Conservation (phyloP, 1,139 yeast genomes). For the Suhomyces kunorum region DNA sequence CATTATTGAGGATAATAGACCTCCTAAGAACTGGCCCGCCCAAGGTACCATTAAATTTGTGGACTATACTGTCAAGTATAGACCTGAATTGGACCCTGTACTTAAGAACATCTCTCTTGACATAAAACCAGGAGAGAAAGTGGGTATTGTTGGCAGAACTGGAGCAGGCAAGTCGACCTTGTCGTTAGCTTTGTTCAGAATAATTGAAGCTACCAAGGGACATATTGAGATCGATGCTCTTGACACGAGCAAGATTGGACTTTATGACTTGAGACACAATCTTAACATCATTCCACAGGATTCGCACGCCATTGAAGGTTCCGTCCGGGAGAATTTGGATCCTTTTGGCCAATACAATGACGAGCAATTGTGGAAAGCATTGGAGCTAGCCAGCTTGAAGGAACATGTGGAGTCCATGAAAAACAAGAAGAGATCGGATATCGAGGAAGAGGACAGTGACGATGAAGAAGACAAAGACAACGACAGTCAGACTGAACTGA, state of each 20-base stretch:
- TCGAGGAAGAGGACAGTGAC: slow-evolving; percentile 18
- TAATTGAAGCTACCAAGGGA: slow-evolving; percentile 31
- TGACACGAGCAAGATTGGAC: slow-evolving; percentile 28
- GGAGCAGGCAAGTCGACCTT: slow-evolving; percentile 37
- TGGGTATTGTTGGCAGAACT: slow-evolving; percentile 36
- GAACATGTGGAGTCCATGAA: slow-evolving; percentile 24
- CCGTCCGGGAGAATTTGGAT: slow-evolving; percentile 33
- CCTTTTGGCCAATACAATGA: slow-evolving; percentile 28
- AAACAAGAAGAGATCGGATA: slow-evolving; percentile 24
- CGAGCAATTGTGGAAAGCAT: slow-evolving; percentile 30
- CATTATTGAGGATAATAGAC: slow-evolving; percentile 26
- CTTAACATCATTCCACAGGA: slow-evolving; percentile 37
- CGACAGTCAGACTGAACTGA: slow-evolving; percentile 18
- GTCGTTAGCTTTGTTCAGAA: slow-evolving; percentile 33
- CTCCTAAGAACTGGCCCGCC: slow-evolving; percentile 27
- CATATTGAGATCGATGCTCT: slow-evolving; percentile 30
- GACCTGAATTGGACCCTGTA: slow-evolving; percentile 31
- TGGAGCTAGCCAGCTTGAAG: slow-evolving; percentile 32
- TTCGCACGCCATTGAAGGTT: slow-evolving; percentile 32
- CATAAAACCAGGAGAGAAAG: slow-evolving; percentile 28
- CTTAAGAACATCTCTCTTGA: slow-evolving; percentile 26
- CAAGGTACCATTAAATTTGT: slow-evolving; percentile 26
- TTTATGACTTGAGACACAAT: slow-evolving; percentile 30
- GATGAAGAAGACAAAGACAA: slow-evolving; percentile 16
- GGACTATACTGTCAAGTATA: slow-evolving; percentile 29